Conservation (phyloP, 2,329 filamentous ascomycete species). For the Curvularia spicifera region DNA sequence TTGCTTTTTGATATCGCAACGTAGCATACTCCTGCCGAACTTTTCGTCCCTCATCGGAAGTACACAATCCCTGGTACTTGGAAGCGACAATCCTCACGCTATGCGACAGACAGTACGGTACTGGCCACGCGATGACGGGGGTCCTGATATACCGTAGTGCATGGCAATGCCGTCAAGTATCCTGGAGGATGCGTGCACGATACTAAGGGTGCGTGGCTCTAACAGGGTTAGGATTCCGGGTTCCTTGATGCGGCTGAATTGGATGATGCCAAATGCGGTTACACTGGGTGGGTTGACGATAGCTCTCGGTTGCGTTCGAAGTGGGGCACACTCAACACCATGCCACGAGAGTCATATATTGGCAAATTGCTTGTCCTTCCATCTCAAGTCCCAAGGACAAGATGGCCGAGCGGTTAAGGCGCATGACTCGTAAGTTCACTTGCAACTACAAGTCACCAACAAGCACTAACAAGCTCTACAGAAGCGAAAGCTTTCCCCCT, state of each 20-base stretch:
- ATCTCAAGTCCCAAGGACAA: background rate
- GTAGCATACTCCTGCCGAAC: background rate
- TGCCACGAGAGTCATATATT: no score
- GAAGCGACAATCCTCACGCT: background rate
- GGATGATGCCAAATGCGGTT: background rate
- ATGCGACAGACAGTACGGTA: background rate
- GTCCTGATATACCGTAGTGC: background rate
- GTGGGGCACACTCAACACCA: no score
- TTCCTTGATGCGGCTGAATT: no score
- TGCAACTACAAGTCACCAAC: no score
- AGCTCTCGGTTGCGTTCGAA: background rate
- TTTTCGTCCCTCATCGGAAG: background rate
- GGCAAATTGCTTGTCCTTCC: background rate
- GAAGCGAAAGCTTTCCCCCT: constrained; percentile 4
- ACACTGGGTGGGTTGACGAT: background rate
- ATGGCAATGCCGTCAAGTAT: background rate
- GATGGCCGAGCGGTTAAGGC: constrained; percentile 6
- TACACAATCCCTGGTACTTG: background rate
- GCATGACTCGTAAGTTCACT: background rate
- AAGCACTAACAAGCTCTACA: no score
- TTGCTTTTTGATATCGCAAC: background rate
- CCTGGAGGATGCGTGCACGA: background rate
- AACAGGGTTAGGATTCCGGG: background rate
- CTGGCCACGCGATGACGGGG: background rate
- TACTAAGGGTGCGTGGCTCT: background rate